Percentiles rank a stretch among this genome's conserved stretches.
Evolutionary conservation across 2,329 filamentous ascomycete genomes (phyloP).

Genomic region (Fusarium paranaense): DNA sequence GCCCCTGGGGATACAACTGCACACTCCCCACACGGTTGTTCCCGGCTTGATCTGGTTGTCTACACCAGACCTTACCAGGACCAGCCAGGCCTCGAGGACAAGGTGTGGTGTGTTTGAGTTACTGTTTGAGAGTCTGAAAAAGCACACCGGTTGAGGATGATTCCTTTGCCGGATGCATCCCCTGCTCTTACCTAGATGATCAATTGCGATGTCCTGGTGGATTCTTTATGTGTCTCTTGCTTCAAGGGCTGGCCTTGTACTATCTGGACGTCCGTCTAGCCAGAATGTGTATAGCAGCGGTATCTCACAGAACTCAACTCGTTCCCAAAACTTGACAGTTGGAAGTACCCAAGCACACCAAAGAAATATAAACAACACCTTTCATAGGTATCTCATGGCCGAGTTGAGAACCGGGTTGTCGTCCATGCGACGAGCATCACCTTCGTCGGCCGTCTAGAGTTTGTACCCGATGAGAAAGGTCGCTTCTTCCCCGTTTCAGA

Average conservation of each 20-base stretch:
- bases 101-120: no score
- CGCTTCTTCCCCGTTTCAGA: background rate
- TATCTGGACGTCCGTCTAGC: background rate
- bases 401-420: background rate
- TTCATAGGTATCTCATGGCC: background rate
- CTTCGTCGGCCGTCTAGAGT: background rate
- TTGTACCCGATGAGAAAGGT: background rate
- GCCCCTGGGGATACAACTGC: no score
- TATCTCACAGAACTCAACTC: no score
- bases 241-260: background rate
- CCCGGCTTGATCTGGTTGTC: no score
- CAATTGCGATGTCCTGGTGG: no score
- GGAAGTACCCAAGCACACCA: background rate
- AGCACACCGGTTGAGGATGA: no score
- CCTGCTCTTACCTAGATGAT: no score
- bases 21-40: no score
- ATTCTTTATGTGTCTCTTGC: background rate
- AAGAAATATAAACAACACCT: background rate
- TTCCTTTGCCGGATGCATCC: no score
- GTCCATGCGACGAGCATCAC: background rate
- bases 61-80: no score
- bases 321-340: background rate
- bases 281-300: background rate
- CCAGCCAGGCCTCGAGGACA: no score
- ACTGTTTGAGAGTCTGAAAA: no score